Conservation (phyloP, 139 green algal genomes). For the Chlamydomonas asymmetrica region DNA sequence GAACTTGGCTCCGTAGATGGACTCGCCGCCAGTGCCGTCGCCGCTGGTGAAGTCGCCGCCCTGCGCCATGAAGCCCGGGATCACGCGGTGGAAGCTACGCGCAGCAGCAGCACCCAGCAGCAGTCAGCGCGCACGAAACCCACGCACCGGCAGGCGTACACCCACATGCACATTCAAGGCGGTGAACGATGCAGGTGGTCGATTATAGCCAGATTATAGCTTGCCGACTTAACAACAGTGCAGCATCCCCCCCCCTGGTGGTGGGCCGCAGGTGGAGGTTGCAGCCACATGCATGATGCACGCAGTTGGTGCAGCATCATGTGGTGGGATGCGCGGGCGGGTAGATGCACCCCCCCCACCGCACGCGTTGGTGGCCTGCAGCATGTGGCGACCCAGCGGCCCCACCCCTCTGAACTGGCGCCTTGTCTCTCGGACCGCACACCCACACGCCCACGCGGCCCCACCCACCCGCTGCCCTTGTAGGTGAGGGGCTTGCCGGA, state of each 20-base stretch:
- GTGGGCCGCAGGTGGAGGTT: not conserved
- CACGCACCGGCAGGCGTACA: too few relatives aligned
- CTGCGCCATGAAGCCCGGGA: slow-evolving; percentile 54
- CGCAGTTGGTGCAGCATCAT: too few relatives aligned
- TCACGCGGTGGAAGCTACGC: slow-evolving; percentile 48
- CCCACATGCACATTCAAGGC: not conserved
- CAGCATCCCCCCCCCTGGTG: not conserved
- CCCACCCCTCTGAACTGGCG: not conserved
- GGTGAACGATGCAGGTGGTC: not conserved
- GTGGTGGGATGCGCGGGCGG: too few relatives aligned
- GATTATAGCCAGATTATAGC: slow-evolving; percentile 16
- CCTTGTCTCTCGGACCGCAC: not conserved
- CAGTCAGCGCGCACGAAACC: too few relatives aligned
- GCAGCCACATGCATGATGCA: too few relatives aligned
- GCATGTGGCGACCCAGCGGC: too few relatives aligned
- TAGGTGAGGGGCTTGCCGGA: slow-evolving; percentile 58
- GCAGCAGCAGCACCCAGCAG: not conserved
- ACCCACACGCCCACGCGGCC: not conserved
- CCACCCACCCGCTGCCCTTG: not conserved
- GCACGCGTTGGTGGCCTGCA: too few relatives aligned
- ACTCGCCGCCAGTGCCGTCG: slow-evolving; percentile 83
- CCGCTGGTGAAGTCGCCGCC: slow-evolving; percentile 71
- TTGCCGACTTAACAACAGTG: not conserved
- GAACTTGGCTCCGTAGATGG: slow-evolving; percentile 78
- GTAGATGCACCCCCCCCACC: too few relatives aligned